Evolutionary conservation across 495 filamentous ascomycete species (phyloP).

Genomic region (Massariosphaeria phaeospora): DNA sequence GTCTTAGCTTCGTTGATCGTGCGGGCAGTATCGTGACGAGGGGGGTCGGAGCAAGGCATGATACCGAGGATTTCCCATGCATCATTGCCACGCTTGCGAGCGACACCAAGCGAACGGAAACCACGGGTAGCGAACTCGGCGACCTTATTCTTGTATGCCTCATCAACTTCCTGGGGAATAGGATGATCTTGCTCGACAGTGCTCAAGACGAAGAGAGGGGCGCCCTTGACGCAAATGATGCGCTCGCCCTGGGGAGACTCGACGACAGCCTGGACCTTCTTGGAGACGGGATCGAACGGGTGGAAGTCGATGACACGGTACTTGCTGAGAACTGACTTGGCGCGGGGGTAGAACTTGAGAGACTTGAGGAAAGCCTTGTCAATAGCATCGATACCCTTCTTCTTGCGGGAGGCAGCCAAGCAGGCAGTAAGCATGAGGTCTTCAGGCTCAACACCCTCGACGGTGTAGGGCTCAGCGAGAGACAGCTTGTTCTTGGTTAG

Average conservation of each 20-base stretch:
- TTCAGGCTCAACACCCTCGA: slow-evolving; percentile 69
- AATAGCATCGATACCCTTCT: slow-evolving; percentile 91
- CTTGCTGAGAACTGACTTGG: slow-evolving; percentile 66
- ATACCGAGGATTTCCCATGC: slow-evolving; percentile 90
- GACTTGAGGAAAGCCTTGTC: slow-evolving; percentile 90
- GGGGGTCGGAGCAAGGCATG: slow-evolving; percentile 88
- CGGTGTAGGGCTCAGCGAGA: slow-evolving; percentile 75
- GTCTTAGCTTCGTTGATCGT: slow-evolving; percentile 85
- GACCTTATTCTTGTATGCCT: slow-evolving; percentile 83
- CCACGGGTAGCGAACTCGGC: slow-evolving; percentile 86
- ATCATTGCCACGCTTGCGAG: slow-evolving; percentile 70
- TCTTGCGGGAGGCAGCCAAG: slow-evolving; percentile 85
- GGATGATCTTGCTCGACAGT: slow-evolving; percentile 77
- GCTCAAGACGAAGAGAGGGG: slow-evolving; percentile 76
- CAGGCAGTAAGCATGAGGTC: slow-evolving; percentile 90
- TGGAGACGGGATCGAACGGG: slow-evolving; percentile 91
- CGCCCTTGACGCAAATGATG: slow-evolving; percentile 86
- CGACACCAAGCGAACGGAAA: slow-evolving; percentile 88
- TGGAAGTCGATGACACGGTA: slow-evolving; percentile 76
- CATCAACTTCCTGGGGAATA: slow-evolving; percentile 65
- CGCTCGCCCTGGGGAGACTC: slow-evolving; percentile 73
- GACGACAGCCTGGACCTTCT: slow-evolving; percentile 83
- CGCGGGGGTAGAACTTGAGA: slow-evolving; percentile 70
- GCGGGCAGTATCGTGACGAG: slow-evolving; percentile 83
- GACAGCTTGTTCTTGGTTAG: slow-evolving; percentile 91